phyloP scores from a whole-genome alignment of 2,329 filamentous ascomycete species.

The Fonsecaea multimorphosa region DNA sequence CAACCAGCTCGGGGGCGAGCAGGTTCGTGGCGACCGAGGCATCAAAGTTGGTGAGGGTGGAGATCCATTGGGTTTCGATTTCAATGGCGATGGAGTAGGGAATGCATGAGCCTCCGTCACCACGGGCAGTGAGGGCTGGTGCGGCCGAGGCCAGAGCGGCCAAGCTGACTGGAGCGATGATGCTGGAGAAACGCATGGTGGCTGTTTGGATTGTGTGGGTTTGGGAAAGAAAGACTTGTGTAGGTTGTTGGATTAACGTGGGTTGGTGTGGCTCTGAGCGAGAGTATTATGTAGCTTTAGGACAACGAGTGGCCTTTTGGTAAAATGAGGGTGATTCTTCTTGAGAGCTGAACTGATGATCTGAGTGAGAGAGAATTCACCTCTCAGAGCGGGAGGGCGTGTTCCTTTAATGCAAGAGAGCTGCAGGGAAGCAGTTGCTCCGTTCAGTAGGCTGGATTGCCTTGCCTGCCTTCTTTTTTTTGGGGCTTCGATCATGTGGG shows the following conservation, averaged over 20 bases:
- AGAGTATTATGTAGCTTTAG: conserved; percentile 6
- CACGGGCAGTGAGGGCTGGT: conserved; percentile 18
- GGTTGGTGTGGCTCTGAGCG: conserved; percentile 7
- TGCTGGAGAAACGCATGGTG: conserved; percentile 32
- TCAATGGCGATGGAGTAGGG: conserved; percentile 30
- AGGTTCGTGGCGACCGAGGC: conserved; percentile 30
- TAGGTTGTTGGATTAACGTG: conserved; percentile 14
- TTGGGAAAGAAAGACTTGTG: conserved; percentile 1
- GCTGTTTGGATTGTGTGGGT: conserved; percentile 2
- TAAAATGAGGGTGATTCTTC: conserved; percentile 20
- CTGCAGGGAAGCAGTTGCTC: background rate
- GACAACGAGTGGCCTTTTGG: conserved; percentile 24
- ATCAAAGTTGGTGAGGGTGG: conserved; percentile 35
- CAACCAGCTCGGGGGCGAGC: conserved; percentile 43
- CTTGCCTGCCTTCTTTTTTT: background rate
- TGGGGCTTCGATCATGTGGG: background rate
- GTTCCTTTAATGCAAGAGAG: conserved; percentile 15
- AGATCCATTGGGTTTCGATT: conserved; percentile 32
- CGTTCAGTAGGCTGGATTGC: conserved; percentile 1
- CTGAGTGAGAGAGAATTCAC: conserved; percentile 3
- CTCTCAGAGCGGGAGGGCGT: background rate
- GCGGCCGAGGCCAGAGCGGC: conserved; percentile 26
- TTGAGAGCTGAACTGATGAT: conserved; percentile 20
- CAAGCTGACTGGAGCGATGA: conserved; percentile 29
- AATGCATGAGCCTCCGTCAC: conserved; percentile 23